A percentile compares a stretch with the other conserved stretches of the same genome.
These are phyloP conservation scores for Drechslerella coelobrocha DNA, from an alignment of 2,329 filamentous ascomycete species.

Conservation along the genomic window DNA sequence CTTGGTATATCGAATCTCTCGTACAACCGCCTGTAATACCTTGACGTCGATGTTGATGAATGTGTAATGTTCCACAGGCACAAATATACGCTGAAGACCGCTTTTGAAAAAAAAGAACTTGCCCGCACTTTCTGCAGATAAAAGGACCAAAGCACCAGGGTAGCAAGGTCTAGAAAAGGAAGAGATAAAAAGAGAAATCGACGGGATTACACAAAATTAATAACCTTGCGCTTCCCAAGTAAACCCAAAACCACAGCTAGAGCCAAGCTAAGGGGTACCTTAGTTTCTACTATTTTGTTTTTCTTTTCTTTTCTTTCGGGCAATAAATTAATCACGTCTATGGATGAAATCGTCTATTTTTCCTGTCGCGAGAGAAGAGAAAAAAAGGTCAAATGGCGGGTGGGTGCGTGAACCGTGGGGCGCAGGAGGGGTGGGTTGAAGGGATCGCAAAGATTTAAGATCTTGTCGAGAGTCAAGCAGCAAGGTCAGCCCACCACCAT, in stretches of 20 bases:
- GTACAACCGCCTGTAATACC: slow-evolving; percentile 47
- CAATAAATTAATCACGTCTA: slow-evolving; percentile 49
- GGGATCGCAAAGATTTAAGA: slow-evolving; percentile 44
- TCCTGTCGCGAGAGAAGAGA: slow-evolving; percentile 13
- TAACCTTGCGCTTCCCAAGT: slow-evolving; percentile 48
- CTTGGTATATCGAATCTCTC: slow-evolving; percentile 13
- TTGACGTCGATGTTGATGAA: slow-evolving; percentile 48
- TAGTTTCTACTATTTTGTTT: slow-evolving; percentile 34
- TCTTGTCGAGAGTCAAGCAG: slow-evolving; percentile 41
- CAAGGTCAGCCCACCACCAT: slow-evolving; percentile 47
- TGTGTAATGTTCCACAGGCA: slow-evolving; percentile 25
- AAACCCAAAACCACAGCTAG: too few relatives aligned
- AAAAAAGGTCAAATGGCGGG: slow-evolving; percentile 16
- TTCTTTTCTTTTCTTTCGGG: slow-evolving; percentile 17
- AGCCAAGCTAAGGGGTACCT: slow-evolving; percentile 44
- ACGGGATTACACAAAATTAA: slow-evolving; percentile 34
- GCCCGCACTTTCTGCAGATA: slow-evolving; percentile 35
- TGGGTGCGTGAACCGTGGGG: slow-evolving; percentile 41
- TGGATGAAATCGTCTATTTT: slow-evolving; percentile 23
- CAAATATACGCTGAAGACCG: slow-evolving; percentile 14
- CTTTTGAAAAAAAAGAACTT: slow-evolving; percentile 17
- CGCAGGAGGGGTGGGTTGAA: slow-evolving; percentile 43
- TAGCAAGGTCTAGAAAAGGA: slow-evolving; percentile 32
- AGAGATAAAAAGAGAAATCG: slow-evolving; percentile 10
- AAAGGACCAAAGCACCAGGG: slow-evolving; percentile 10